These are phyloP conservation scores for Alnus glutinosa DNA, from an alignment of 306 rosid genomes.

Conservation along the genomic window DNA sequence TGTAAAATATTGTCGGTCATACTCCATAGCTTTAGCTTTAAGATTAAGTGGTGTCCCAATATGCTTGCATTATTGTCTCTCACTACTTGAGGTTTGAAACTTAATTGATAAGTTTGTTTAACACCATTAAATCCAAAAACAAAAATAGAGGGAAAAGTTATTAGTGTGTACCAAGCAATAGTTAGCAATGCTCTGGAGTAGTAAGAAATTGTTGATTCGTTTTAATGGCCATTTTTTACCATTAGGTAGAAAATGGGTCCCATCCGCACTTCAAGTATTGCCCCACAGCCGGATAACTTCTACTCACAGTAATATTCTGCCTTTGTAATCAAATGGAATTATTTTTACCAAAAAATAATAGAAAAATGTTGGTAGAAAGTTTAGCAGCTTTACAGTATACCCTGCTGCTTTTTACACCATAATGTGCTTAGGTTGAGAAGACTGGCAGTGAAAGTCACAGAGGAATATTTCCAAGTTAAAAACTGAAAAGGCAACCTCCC, in stretches of 20 bases:
- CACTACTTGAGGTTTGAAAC: neutral
- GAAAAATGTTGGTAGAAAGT: neutral
- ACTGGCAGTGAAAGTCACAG: neutral
- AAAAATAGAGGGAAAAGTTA: neutral
- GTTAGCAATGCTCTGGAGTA: neutral
- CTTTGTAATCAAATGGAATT: neutral
- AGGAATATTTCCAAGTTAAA: constrained; percentile 3
- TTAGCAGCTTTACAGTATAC: neutral
- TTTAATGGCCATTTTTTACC: neutral
- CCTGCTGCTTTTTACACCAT: neutral
- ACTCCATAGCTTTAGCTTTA: too few species aligned
- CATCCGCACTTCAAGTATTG: neutral
- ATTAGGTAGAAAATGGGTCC: neutral
- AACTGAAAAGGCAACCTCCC: neutral
- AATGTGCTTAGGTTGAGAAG: neutral
- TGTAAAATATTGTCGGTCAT: too few species aligned
- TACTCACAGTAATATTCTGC: neutral
- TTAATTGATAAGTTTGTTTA: neutral
- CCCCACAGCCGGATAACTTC: neutral
- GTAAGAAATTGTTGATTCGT: neutral
- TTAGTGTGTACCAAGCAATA: neutral
- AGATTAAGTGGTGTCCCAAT: too few species aligned
- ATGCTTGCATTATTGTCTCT: too few species aligned
- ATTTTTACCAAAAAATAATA: neutral
- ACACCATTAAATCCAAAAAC: neutral